Conservation (phyloP, 495 filamentous ascomycete species). For the Xylaria sp. region DNA sequence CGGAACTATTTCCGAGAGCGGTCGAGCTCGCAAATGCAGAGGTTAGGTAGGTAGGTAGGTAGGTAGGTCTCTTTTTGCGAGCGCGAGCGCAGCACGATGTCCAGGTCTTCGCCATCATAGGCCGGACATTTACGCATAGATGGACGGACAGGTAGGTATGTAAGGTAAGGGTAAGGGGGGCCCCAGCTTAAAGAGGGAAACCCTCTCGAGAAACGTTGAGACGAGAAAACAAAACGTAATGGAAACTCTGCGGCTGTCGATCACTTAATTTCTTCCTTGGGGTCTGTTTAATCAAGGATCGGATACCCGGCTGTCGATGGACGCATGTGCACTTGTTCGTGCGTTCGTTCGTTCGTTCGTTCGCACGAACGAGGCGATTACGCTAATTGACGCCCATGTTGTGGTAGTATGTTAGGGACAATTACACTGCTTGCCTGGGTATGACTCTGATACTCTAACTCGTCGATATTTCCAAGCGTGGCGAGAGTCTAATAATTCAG, state of each 20-base stretch:
- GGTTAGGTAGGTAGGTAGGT: too few relatives aligned
- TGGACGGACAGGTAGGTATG: neutral
- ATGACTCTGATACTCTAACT: neutral
- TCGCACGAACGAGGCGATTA: constrained; percentile 16
- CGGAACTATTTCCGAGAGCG: constrained; percentile 20
- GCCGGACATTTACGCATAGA: neutral
- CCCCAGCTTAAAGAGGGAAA: neutral
- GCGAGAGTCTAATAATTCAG: neutral
- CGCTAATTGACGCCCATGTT: neutral
- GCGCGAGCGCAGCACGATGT: constrained; percentile 24
- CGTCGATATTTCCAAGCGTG: neutral
- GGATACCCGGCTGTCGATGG: constrained; percentile 15
- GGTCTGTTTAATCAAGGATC: constrained; percentile 19
- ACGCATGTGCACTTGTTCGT: constrained; percentile 12
- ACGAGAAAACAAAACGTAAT: constrained; percentile 21
- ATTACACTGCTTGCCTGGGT: neutral
- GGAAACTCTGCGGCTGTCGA: constrained; percentile 23
- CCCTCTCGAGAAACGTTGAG: neutral
- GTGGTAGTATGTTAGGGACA: neutral
- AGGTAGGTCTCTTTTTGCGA: too few relatives aligned
- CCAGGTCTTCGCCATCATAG: constrained; percentile 14
- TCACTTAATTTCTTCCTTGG: constrained; percentile 22
- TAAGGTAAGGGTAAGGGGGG: neutral
- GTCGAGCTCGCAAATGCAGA: neutral
- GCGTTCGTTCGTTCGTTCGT: too few relatives aligned